Base-by-base conservation (phyloP, 805 yeast genomes). In the Candida hungchunana region DNA sequence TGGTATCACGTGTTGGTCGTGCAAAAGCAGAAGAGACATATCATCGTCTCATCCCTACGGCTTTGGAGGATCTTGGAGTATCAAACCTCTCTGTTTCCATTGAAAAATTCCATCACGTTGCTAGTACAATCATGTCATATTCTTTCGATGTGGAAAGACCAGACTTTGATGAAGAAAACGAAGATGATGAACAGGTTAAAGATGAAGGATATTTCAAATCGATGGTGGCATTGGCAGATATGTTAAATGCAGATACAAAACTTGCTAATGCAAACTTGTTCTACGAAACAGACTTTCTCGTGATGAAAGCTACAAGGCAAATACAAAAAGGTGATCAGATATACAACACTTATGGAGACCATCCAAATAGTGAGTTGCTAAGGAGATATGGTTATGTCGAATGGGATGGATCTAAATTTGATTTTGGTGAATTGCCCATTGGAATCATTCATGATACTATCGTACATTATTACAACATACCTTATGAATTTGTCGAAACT, bases 371-470 rank as follows among this genome's bases (percentile, higher is more conserved):
- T n/a, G 97, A 93, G 51, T 69, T 93, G 21, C 64, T 93, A 37
- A 73, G 98, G 51, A 72, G 95, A 39, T 90, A 90, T 49, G 98
- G 98, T 0, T 90, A 85, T 51, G 93, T 87, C 18, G 96, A 89
- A 60, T 57, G 63, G 43, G 68, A 66, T 15, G 85, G 86, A 0
- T 82, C 93, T 2, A 74, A 72, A 31, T 75, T 66, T 54, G 97
- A 90, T 56, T 82, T 84, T 50, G 96, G 81, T 7, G 97, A 90
- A 58, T 49, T 90, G 4, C 67, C 78, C 2, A 46, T 80, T 18
- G 46, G 52, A 0, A 51, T 32, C 8, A 35, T 47, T 18, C 29
- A 28, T n/a, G 39, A 31, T 53, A 5, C 50, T 56, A 6, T 46
- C 75, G 11, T 65, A 65, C 2, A 59, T 52, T 13, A 48, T 71